phyloP scores from a whole-genome alignment of 2,329 filamentous ascomycete species.

The Chlorencoelia australis region DNA sequence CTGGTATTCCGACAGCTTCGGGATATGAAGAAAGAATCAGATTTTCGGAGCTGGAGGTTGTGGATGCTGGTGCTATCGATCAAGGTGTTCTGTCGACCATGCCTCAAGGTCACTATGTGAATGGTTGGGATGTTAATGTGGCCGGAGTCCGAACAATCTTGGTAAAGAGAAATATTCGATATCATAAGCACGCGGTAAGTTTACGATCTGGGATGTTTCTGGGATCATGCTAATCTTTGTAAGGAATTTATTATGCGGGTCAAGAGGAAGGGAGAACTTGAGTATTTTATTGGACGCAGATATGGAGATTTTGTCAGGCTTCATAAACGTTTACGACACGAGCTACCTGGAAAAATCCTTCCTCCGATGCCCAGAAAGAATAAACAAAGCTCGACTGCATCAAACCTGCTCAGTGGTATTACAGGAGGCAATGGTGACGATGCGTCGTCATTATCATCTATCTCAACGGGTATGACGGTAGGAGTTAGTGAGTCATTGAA shows the following conservation, averaged over 20 bases:
- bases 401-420: slow-evolving; percentile 42
- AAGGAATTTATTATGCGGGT: slow-evolving; percentile 89
- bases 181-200: slow-evolving; percentile 83
- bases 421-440: slow-evolving; percentile 54
- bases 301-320: slow-evolving; percentile 82
- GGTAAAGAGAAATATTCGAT: slow-evolving; percentile 75
- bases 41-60: slow-evolving; percentile 93
- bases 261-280: slow-evolving; percentile 63
- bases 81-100: slow-evolving; percentile 77
- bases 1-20: slow-evolving; percentile 86
- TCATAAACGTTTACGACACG: slow-evolving; percentile 68
- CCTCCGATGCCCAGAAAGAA: slow-evolving; percentile 87
- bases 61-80: slow-evolving; percentile 87
- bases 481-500: slow-evolving; percentile 15
- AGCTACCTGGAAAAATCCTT: slow-evolving; percentile 84
- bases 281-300: slow-evolving; percentile 71
- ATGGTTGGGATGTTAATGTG: slow-evolving; percentile 96
- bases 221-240: not conserved
- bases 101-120: slow-evolving; percentile 84
- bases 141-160: slow-evolving; percentile 74
- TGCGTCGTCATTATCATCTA: slow-evolving; percentile 60
- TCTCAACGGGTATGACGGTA: slow-evolving; percentile 21
- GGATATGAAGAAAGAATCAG: slow-evolving; percentile 96
- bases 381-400: slow-evolving; percentile 62
- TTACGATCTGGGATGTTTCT: slow-evolving; percentile 1